Base-by-base conservation (phyloP, 306 rosid species). In the Heteromeles arbutifolia region DNA sequence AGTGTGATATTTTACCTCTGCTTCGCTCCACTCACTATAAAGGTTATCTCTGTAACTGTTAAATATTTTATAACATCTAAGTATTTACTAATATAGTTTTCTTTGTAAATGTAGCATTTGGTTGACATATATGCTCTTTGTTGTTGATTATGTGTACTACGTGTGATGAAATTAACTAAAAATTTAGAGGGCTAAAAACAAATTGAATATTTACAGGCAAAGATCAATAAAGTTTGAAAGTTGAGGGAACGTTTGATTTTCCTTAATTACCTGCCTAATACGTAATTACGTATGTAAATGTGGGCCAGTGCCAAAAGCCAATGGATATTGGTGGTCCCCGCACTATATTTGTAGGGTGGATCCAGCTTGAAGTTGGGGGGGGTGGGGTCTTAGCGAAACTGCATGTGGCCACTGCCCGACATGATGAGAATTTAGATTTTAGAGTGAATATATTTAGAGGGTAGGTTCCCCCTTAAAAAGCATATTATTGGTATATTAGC, bases 321-420 rank as follows among this genome's bases (percentile, higher is more conserved):
- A 6, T 14, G 15, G n/a, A 48, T 32, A 8, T 5, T 1, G 4
- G 15, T 22, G 65, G 45, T 74, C 57, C 71, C 24, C 22, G 24
- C 2, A 5, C 10, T 65, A 76, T 24, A 37, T 4, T 19, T 11
- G 67, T 67, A 59, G 59, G 32, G 32, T 11, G 65, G 77, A 6
- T 34, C 71, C 48, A 70, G 18, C 6, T 39, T 54, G 19, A 71
- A 63, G 22, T 63, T 78, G 39, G 34, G 32, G 34, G 32, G 48
- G 37, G 57, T 77, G 58, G 84, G 71, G 78, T 45, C 58, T 74
- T 37, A 65, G 73, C 13, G 67, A 75, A 39, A 8, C 41, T 75
- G 87, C 89, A 87, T 83, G 91, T 83, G 91, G 74, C 78, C 84
- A 80, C 88, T 82, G 85, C 77, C 76, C 83, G 81, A 78, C 89